Conservation (phyloP, 1,284 basidiomycete species). For the Rhodotorula sp. region DNA sequence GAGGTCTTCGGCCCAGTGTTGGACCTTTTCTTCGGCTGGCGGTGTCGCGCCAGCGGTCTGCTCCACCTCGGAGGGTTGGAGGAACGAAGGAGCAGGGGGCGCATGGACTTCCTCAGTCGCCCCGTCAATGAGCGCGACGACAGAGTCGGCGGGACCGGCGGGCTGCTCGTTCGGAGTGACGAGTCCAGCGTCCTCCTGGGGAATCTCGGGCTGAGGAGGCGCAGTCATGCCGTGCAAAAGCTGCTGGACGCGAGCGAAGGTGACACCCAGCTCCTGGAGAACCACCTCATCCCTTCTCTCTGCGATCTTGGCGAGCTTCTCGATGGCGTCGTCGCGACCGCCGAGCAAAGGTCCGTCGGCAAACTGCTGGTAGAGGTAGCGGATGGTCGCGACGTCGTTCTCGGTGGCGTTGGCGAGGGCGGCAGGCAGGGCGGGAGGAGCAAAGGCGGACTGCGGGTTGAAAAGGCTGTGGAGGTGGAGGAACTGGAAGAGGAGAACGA, state of each 20-base stretch:
- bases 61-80: constrained; percentile 34
- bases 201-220: constrained; percentile 19
- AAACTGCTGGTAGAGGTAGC: constrained; percentile 42
- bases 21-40: constrained; percentile 25
- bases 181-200: constrained; percentile 16
- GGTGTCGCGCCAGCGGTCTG: constrained; percentile 5
- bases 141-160: constrained; percentile 45
- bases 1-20: constrained; percentile 24
- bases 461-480: constrained; percentile 45
- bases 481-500: constrained; percentile 46
- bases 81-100: constrained; percentile 22
- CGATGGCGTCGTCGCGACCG: constrained; percentile 43
- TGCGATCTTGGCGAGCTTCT: constrained; percentile 38
- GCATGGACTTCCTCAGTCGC: constrained; percentile 8
- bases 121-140: constrained; percentile 33
- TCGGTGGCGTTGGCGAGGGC: constrained; percentile 42
- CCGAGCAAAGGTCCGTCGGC: constrained; percentile 45
- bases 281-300: constrained; percentile 33
- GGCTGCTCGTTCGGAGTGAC: constrained; percentile 47
- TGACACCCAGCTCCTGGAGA: constrained; percentile 37
- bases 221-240: constrained; percentile 46
- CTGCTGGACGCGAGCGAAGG: constrained; percentile 43
- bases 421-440: constrained; percentile 38
- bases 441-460: constrained; percentile 32
- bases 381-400: constrained; percentile 45